Evolutionary conservation across 257 asterid genomes (phyloP).

Genomic region (Solanum sejunctum): DNA sequence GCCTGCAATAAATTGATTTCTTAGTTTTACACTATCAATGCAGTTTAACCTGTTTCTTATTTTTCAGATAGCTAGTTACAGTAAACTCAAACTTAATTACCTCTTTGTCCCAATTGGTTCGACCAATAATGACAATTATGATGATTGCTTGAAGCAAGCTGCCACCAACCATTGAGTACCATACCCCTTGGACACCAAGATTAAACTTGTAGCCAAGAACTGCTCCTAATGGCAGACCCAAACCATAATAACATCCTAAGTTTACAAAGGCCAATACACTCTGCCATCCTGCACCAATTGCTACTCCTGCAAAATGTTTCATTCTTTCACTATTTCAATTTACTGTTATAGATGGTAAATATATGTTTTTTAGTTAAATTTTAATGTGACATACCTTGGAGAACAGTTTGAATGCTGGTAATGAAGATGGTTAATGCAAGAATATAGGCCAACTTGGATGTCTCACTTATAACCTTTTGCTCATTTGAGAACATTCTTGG

Average conservation of each 20-base stretch:
- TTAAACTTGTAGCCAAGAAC: conserved; percentile 19
- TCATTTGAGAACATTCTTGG: conserved; percentile 13
- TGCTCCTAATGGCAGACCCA: conserved; percentile 29
- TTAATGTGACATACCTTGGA: conserved; percentile 5
- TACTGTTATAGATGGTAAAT: not conserved
- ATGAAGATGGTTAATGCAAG: conserved; percentile 19
- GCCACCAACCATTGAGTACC: conserved; percentile 30
- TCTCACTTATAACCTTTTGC: conserved; percentile 4
- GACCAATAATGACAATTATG: conserved; percentile 1
- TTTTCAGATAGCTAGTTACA: not conserved
- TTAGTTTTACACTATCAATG: not conserved
- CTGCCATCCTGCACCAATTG: conserved; percentile 35
- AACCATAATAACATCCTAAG: conserved; percentile 9
- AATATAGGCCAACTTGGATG: conserved; percentile 14
- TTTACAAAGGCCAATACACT: conserved; percentile 17
- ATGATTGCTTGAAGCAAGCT: conserved; percentile 20
- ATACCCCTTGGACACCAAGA: conserved; percentile 22
- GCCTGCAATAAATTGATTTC: conserved; percentile 4
- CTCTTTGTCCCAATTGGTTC: conserved; percentile 26
- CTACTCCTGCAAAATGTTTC: conserved; percentile 14
- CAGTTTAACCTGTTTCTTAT: not conserved
- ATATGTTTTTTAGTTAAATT: not conserved
- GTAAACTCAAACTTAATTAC: not conserved
- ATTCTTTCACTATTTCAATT: not conserved
- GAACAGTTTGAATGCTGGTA: conserved; percentile 20